Evolutionary conservation across 495 filamentous ascomycete species (phyloP).

Genomic region (Aspergillus taichungensis): DNA sequence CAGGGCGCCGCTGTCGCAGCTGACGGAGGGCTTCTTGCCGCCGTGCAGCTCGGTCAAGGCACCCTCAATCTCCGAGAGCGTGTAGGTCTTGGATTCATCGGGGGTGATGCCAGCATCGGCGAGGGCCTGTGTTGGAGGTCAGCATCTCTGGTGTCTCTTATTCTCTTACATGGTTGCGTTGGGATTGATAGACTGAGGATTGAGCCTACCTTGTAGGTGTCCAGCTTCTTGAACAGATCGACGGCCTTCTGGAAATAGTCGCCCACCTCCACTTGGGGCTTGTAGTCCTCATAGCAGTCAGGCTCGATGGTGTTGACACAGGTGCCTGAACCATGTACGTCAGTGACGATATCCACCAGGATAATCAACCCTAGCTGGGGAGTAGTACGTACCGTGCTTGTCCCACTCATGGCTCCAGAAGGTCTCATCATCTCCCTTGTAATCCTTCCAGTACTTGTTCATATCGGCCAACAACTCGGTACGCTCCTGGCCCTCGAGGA

Average conservation of each 20-base stretch:
- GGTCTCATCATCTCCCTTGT: slow-evolving; percentile 48
- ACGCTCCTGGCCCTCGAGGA: slow-evolving; percentile 49
- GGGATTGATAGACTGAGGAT: neutral
- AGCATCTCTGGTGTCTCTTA: too few relatives aligned
- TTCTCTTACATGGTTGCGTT: neutral
- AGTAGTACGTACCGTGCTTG: slow-evolving; percentile 51
- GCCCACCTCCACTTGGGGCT: slow-evolving; percentile 48
- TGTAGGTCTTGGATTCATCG: slow-evolving; percentile 50
- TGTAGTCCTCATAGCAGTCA: slow-evolving; percentile 61
- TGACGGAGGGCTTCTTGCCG: slow-evolving; percentile 52
- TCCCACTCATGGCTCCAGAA: slow-evolving; percentile 79
- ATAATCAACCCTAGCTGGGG: neutral
- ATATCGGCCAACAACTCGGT: slow-evolving; percentile 56
- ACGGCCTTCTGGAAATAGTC: slow-evolving; percentile 50
- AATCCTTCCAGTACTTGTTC: slow-evolving; percentile 61
- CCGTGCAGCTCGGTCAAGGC: slow-evolving; percentile 49
- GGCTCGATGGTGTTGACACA: slow-evolving; percentile 57
- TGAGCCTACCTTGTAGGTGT: slow-evolving; percentile 46
- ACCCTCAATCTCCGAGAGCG: slow-evolving; percentile 46
- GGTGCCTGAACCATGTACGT: slow-evolving; percentile 19
- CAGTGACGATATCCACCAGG: neutral
- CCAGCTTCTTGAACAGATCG: slow-evolving; percentile 50
- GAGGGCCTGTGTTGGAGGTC: slow-evolving; percentile 37
- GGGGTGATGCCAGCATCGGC: slow-evolving; percentile 56
- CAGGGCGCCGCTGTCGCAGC: slow-evolving; percentile 48